A percentile compares a stretch with the other conserved stretches of the same genome.
Evolutionary conservation across 2,329 filamentous ascomycete genomes (phyloP).

Genomic region (Colletotrichum tofieldiae): DNA sequence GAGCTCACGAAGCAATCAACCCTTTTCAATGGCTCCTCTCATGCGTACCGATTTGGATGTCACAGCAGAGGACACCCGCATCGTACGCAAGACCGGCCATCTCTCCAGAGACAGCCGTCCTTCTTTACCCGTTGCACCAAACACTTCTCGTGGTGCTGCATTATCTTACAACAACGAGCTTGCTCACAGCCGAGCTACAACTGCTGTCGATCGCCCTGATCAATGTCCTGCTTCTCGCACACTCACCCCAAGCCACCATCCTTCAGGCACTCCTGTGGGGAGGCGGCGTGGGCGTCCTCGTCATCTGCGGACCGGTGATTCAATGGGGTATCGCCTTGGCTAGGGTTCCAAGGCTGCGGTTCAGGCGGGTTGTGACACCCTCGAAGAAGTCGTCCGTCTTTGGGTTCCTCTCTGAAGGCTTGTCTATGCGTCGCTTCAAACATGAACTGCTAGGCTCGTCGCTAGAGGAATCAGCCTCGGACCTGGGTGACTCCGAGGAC

Average conservation of each 20-base stretch:
- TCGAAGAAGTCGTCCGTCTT: constrained; percentile 55
- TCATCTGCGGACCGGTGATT: constrained; percentile 81
- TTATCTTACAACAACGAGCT: constrained; percentile 88
- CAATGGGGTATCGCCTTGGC: constrained; percentile 89
- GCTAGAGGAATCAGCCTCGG: constrained; percentile 52
- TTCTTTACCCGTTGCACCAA: constrained; percentile 89
- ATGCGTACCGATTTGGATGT: constrained; percentile 72
- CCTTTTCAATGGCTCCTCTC: constrained; percentile 85
- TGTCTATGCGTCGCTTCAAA: constrained; percentile 65
- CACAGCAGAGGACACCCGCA: background rate
- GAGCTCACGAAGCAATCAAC: constrained; percentile 71
- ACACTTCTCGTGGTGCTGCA: constrained; percentile 81
- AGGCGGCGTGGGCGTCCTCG: constrained; percentile 83
- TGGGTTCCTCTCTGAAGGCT: constrained; percentile 57
- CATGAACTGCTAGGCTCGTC: constrained; percentile 53
- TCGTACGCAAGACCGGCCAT: constrained; percentile 49
- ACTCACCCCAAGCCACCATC: constrained; percentile 87
- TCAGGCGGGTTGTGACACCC: constrained; percentile 70
- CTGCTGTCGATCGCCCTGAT: constrained; percentile 87
- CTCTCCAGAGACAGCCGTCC: constrained; percentile 71
- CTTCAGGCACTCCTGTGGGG: constrained; percentile 89
- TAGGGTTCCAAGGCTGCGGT: constrained; percentile 92
- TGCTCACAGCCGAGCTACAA: constrained; percentile 89
- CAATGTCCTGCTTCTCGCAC: constrained; percentile 83
- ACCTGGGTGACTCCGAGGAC: constrained; percentile 50